A percentile compares a stretch with the other conserved stretches of the same genome.
Conservation (phyloP, 108 stramenopile species). For the Cyclotella cryptica region DNA sequence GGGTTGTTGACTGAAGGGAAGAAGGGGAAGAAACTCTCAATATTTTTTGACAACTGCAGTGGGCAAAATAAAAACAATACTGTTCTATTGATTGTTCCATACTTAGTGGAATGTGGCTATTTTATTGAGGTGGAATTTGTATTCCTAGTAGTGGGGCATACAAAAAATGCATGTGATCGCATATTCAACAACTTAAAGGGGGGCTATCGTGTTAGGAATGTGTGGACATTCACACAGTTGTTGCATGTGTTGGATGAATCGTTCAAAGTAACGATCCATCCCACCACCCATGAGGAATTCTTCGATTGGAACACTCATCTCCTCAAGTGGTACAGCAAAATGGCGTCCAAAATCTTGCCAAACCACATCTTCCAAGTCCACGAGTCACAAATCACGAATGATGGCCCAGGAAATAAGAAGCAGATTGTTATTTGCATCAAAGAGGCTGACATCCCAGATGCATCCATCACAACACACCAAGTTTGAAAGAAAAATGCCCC, state of each 20-base stretch:
- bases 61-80: background rate
- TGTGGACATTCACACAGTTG: background rate
- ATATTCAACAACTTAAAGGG: background rate
- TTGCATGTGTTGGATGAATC: background rate
- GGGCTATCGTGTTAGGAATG: background rate
- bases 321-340: background rate
- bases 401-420: no score
- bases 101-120: background rate
- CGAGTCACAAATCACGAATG: no score
- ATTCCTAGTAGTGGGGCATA: background rate
- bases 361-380: background rate
- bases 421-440: no score
- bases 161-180: slow-evolving; percentile 6
- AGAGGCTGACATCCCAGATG: no score
- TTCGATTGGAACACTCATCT: background rate
- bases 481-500: no score
- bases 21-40: background rate
- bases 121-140: background rate
- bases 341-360: background rate
- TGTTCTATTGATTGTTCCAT: background rate
- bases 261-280: background rate
- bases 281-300: background rate
- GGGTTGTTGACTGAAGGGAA: background rate
- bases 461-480: no score
- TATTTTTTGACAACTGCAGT: slow-evolving; percentile 5